Conservation (phyloP, 2,329 filamentous ascomycete genomes). For the Ilyonectria destructans region DNA sequence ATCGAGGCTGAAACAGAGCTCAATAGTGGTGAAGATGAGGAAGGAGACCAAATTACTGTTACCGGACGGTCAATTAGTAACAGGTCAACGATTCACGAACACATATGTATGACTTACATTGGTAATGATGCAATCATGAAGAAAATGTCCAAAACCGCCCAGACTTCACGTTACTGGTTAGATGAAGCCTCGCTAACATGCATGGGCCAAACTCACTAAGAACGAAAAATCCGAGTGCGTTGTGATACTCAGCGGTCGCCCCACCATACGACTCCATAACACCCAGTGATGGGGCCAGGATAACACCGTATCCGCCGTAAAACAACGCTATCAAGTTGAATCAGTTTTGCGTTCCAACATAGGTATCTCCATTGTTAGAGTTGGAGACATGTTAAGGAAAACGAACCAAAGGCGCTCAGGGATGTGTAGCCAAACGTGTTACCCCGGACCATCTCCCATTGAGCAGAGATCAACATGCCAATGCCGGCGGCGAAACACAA, state of each 20-base stretch:
- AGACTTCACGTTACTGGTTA: slow-evolving; percentile 8
- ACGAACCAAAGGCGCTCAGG: slow-evolving; percentile 67
- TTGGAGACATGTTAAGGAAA: neutral
- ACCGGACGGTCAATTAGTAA: neutral
- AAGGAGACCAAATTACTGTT: slow-evolving; percentile 14
- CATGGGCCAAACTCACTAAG: slow-evolving; percentile 5
- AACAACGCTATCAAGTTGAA: slow-evolving; percentile 9
- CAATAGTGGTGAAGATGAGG: slow-evolving; percentile 23
- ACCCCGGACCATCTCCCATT: slow-evolving; percentile 69
- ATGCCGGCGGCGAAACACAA: slow-evolving; percentile 68
- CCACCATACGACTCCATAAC: slow-evolving; percentile 30
- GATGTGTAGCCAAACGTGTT: slow-evolving; percentile 70
- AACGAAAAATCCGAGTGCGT: slow-evolving; percentile 32
- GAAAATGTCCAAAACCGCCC: slow-evolving; percentile 29
- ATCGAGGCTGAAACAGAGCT: slow-evolving; percentile 21
- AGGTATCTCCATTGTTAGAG: neutral
- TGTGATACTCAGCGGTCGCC: slow-evolving; percentile 30
- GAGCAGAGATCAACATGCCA: slow-evolving; percentile 68
- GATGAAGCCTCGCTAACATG: neutral
- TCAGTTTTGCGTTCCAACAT: neutral
- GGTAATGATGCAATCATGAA: slow-evolving; percentile 30
- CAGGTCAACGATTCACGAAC: neutral
- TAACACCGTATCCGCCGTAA: slow-evolving; percentile 32
- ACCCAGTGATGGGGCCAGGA: slow-evolving; percentile 24
- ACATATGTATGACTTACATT: slow-evolving; percentile 3